Evolutionary conservation across 2,329 filamentous ascomycete genomes (phyloP).

Genomic region (Hymenoscyphus repandus): DNA sequence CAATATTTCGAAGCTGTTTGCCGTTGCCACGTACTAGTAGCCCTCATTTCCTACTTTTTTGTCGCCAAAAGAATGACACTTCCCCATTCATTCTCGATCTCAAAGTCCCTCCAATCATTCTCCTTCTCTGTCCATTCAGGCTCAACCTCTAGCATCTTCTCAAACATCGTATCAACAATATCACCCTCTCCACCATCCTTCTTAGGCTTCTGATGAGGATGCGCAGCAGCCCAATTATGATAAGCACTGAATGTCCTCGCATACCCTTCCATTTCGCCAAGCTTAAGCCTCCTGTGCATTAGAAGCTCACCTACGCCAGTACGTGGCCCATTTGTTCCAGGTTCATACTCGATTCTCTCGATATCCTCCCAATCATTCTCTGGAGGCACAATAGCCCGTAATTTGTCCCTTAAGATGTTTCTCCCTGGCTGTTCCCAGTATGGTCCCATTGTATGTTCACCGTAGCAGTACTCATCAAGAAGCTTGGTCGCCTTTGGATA

Average conservation of each 20-base stretch:
- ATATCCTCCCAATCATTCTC: constrained; percentile 47
- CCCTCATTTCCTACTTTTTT: constrained; percentile 27
- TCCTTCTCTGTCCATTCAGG: constrained; percentile 45
- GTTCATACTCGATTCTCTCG: constrained; percentile 51
- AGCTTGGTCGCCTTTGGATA: constrained; percentile 46
- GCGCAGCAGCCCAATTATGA: constrained; percentile 51
- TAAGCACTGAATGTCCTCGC: constrained; percentile 55
- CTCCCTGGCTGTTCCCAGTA: constrained; percentile 61
- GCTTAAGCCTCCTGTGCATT: constrained; percentile 47
- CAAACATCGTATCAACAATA: constrained; percentile 57
- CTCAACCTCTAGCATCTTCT: constrained; percentile 49
- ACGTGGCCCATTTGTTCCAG: constrained; percentile 38
- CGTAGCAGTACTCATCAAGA: constrained; percentile 52
- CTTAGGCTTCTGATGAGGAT: constrained; percentile 44
- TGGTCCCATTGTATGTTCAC: constrained; percentile 46
- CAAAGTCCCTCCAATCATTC: constrained; percentile 45
- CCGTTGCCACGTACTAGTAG: too few species aligned
- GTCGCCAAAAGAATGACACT: constrained; percentile 54
- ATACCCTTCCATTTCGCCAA: constrained; percentile 58
- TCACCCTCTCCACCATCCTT: constrained; percentile 54
- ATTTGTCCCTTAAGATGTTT: constrained; percentile 46
- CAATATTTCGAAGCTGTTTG: too few species aligned
- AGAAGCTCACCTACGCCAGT: constrained; percentile 40
- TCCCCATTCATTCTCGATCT: constrained; percentile 57
- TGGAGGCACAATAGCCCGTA: constrained; percentile 48